Evolutionary conservation across 1,139 yeast species (phyloP).

Genomic region (Hyphopichia pseudoburtonii): DNA sequence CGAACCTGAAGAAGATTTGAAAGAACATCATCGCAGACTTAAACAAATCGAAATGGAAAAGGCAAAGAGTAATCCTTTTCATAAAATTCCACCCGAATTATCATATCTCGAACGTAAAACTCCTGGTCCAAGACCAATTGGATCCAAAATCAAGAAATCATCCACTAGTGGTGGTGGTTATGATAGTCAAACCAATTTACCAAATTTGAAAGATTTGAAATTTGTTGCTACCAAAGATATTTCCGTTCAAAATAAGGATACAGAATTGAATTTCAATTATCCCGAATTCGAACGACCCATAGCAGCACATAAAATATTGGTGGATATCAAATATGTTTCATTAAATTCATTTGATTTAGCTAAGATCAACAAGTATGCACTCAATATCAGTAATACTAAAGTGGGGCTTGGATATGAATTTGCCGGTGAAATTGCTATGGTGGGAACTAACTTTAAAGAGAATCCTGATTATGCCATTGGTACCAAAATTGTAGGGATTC

Average conservation of each 20-base stretch:
- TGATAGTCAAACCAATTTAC: conserved; percentile 3
- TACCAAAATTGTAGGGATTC: conserved; percentile 37
- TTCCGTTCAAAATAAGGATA: conserved; percentile 42
- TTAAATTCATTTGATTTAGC: conserved; percentile 40
- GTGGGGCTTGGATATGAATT: conserved; percentile 47
- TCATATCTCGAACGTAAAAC: conserved; percentile 32
- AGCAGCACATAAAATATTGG: conserved; percentile 30
- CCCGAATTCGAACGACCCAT: conserved; percentile 39
- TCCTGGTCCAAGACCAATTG: conserved; percentile 23
- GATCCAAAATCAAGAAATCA: conserved; percentile 4
- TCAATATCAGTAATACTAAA: conserved; percentile 38
- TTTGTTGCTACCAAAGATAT: conserved; percentile 40
- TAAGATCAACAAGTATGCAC: conserved; percentile 36
- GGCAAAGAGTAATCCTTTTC: conserved; percentile 35
- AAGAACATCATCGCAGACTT: conserved; percentile 32
- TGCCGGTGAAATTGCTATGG: conserved; percentile 33
- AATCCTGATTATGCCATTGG: conserved; percentile 27
- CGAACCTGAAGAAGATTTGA: conserved; percentile 37
- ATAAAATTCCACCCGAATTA: conserved; percentile 45
- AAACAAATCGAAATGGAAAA: conserved; percentile 26
- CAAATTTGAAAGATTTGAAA: conserved; percentile 27
- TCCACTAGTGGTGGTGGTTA: conserved; percentile 7
- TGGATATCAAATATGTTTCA: conserved; percentile 38
- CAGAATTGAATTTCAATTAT: conserved; percentile 44
- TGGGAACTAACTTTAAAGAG: conserved; percentile 27